A percentile compares a stretch with the other conserved stretches of the same genome.
Evolutionary conservation across 345 rosid genomes (phyloP).

Genomic region (Gossypium bickii): DNA sequence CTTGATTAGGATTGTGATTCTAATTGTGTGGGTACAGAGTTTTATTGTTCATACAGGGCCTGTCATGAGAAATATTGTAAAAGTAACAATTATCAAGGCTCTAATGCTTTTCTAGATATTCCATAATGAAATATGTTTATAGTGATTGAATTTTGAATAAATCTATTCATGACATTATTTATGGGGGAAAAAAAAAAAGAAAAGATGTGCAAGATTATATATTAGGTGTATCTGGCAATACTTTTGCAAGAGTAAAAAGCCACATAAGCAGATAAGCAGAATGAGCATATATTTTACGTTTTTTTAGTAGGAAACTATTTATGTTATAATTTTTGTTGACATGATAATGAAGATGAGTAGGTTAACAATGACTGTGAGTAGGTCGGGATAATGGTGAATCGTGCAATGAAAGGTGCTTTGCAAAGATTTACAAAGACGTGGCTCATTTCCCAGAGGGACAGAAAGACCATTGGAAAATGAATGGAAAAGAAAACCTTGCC

Average conservation of each 20-base stretch:
- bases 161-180: background rate
- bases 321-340: background rate
- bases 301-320: background rate
- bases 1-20: background rate
- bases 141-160: background rate
- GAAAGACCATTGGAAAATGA: conserved; percentile 6
- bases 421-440: background rate
- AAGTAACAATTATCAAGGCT: background rate
- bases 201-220: background rate
- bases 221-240: background rate
- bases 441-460: background rate
- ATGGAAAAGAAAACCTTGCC: background rate
- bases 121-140: conserved; percentile 5
- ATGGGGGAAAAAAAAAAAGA: background rate
- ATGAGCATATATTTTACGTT: background rate
- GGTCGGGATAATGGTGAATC: background rate
- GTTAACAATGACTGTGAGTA: background rate
- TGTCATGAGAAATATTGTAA: background rate
- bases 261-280: background rate
- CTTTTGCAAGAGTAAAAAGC: conserved; percentile 10
- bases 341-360: background rate
- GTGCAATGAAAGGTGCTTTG: background rate
- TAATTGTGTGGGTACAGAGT: background rate
- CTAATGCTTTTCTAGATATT: background rate
- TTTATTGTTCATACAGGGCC: background rate